Conservation (phyloP, 2,329 filamentous ascomycete species). For the Myriangium duriaei region DNA sequence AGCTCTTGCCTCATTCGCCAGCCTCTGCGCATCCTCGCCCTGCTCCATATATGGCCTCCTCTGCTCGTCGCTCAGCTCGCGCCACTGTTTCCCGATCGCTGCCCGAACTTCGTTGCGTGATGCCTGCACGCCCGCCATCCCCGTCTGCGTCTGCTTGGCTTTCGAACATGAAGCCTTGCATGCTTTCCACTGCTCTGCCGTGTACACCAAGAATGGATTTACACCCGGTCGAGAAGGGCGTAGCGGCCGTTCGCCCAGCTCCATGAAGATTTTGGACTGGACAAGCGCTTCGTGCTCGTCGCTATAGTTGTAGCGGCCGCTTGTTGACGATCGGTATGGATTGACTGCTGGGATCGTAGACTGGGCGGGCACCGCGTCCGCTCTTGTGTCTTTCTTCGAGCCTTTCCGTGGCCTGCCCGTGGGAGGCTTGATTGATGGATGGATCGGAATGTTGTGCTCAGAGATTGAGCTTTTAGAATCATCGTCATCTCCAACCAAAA, state of each 20-base stretch:
- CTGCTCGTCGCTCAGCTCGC: slow-evolving; percentile 55
- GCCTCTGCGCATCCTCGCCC: slow-evolving; percentile 56
- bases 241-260: slow-evolving; percentile 62
- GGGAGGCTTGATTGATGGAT: slow-evolving; percentile 9
- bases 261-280: slow-evolving; percentile 41
- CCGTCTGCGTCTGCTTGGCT: slow-evolving; percentile 50
- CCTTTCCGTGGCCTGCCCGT: slow-evolving; percentile 9
- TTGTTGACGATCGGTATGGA: slow-evolving; percentile 12
- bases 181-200: slow-evolving; percentile 56
- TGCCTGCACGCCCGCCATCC: slow-evolving; percentile 55
- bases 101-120: slow-evolving; percentile 63
- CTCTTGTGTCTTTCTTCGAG: slow-evolving; percentile 3
- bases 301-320: slow-evolving; percentile 19
- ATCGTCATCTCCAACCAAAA: slow-evolving; percentile 53
- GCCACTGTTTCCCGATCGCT: slow-evolving; percentile 86
- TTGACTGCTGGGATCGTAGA: slow-evolving; percentile 10
- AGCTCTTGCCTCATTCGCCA: slow-evolving; percentile 45
- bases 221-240: slow-evolving; percentile 61
- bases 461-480: slow-evolving; percentile 35
- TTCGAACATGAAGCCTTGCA: slow-evolving; percentile 55
- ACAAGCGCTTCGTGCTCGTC: slow-evolving; percentile 46
- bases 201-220: slow-evolving; percentile 84
- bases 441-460: slow-evolving; percentile 2
- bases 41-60: slow-evolving; percentile 68
- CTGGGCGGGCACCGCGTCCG: slow-evolving; percentile 6